Base-by-base conservation (phyloP, 352 stramenopile genomes). In the Phytophthora capsici region DNA sequence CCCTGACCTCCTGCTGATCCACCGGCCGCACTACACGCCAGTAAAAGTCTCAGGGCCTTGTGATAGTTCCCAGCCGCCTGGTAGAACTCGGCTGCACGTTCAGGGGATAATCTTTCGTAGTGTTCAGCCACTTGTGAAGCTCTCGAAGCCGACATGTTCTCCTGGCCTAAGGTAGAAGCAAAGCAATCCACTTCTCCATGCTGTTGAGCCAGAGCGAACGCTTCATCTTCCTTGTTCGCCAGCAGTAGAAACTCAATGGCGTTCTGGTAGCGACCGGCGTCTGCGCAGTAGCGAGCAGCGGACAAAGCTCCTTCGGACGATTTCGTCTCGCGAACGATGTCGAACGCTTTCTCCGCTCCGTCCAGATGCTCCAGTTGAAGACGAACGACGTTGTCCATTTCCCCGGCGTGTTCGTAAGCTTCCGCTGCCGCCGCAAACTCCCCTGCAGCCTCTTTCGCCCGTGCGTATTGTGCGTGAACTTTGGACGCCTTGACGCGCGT, bases 221-320 rank as follows among this genome's bases (percentile, higher is more conserved):
- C 94, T 40, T 98, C 93, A 17, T 95, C 87, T 52, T 92, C 86
- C 20, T 94, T 92, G 71, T 97, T 96, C 6, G 94, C 94, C 57
- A 98, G 80, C n/a, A 98, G 78, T 37, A 98, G 59, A 69, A 98
- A 98, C 76, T 98, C 94, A 60, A 98, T 98, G 4, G 92, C 94
- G 28, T 90, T 87, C 34, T 78, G 71, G 67, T 90, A 96, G 46
- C 97, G 84, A 22, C 84, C 87, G 0, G 85, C 77, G 26, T 95
- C 75, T n/a, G 89, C 75, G 68, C 91, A 98, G 66, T 97, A 97
- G 19, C 88, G 83, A 30, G 92, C 90, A 1, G 95, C 90, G 0
- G 90, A 88, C 28, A 90, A 70, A 6, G 94, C 91, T 9, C 92
- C 93, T 46, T 94, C 87, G 3, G 80, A 92, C 45, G 86, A 97